Evolutionary conservation across 2,329 filamentous ascomycete species (phyloP).

Genomic region (Colletotrichum cuscutae): DNA sequence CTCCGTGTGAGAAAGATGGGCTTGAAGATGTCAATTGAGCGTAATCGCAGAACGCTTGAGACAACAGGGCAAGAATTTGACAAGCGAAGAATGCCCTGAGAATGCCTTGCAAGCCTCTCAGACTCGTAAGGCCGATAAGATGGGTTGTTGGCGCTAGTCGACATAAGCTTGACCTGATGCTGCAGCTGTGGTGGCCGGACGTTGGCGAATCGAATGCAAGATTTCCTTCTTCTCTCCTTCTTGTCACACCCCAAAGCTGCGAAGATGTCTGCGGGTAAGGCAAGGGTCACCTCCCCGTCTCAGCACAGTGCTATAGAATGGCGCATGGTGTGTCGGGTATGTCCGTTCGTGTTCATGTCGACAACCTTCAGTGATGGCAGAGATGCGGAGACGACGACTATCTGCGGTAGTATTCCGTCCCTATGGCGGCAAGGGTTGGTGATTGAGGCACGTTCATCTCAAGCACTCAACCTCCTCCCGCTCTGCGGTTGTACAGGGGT

Average conservation of each 20-base stretch:
- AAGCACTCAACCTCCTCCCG: not conserved
- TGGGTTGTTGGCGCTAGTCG: not conserved
- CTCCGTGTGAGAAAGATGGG: not conserved
- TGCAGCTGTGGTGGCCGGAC: not conserved
- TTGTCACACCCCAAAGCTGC: not conserved
- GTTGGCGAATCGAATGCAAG: constrained; percentile 8
- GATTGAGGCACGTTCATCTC: constrained; percentile 1
- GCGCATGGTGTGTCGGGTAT: not conserved
- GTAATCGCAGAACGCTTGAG: not conserved
- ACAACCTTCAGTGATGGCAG: constrained; percentile 7
- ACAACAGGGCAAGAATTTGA: not conserved
- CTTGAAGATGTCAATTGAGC: not conserved
- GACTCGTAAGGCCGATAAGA: not conserved
- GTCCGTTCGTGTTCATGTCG: not conserved
- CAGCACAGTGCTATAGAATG: not conserved
- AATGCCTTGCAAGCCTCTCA: not conserved
- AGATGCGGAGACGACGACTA: constrained; percentile 4
- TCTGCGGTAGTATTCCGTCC: not conserved
- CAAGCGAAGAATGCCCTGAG: not conserved
- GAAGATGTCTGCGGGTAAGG: not conserved
- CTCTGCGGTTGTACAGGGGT: constrained; percentile 2
- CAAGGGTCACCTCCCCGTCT: not conserved
- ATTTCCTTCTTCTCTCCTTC: not conserved
- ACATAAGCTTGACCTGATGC: constrained; percentile 23
- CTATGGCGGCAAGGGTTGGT: constrained; percentile 3